Percentiles rank a stretch among this genome's conserved stretches.
Evolutionary conservation across 2,329 filamentous ascomycete species (phyloP).

Genomic region (Elsinoe batatas): DNA sequence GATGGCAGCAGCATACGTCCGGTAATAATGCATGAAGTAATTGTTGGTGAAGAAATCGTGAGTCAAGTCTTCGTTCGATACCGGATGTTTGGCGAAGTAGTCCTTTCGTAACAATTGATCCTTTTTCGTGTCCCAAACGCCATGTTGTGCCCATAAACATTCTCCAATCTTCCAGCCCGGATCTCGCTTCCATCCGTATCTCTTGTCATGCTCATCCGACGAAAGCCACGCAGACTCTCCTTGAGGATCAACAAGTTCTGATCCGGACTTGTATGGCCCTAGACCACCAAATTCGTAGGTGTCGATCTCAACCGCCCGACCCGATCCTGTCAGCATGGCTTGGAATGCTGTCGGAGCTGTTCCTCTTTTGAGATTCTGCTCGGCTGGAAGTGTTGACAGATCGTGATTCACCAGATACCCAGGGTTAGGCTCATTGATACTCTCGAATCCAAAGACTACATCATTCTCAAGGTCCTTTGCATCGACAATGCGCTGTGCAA

Average conservation of each 20-base stretch:
- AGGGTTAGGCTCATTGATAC: constrained; percentile 86
- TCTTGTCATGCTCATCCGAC: constrained; percentile 69
- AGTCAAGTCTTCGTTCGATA: constrained; percentile 61
- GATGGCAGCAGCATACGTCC: constrained; percentile 64
- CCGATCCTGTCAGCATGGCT: constrained; percentile 81
- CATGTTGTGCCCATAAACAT: constrained; percentile 94
- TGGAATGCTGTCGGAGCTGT: constrained; percentile 93
- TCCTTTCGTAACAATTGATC: constrained; percentile 73
- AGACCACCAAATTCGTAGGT: constrained; percentile 91
- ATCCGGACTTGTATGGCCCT: constrained; percentile 82
- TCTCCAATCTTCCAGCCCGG: constrained; percentile 85
- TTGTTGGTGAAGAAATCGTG: constrained; percentile 83
- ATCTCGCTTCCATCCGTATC: constrained; percentile 85
- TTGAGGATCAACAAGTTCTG: constrained; percentile 73
- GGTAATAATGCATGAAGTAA: constrained; percentile 82
- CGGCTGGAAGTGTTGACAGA: constrained; percentile 67
- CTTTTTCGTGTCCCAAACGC: constrained; percentile 76
- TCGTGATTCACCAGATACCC: constrained; percentile 78
- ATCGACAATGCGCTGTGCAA: constrained; percentile 77
- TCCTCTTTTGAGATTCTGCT: constrained; percentile 85
- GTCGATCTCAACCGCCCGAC: constrained; percentile 78
- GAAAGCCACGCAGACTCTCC: constrained; percentile 79
- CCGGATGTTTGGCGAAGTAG: constrained; percentile 75
- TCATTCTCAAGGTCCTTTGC: constrained; percentile 81
- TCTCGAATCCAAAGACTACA: constrained; percentile 91